Conservation (phyloP, 2,329 filamentous ascomycete genomes). For the Remersonia thermophila region DNA sequence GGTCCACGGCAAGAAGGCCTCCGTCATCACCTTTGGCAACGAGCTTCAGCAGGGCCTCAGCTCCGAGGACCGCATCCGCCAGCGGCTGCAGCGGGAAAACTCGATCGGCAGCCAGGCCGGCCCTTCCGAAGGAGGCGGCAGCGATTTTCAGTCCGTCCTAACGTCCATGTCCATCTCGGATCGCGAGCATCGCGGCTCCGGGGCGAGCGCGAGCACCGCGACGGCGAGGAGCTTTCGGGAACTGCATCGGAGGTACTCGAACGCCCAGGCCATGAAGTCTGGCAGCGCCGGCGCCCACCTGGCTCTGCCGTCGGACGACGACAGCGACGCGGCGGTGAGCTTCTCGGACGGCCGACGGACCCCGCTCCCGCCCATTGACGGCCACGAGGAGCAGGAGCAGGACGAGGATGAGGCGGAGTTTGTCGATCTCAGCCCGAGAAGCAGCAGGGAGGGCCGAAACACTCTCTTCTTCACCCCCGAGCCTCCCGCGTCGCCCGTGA, state of each 20-base stretch:
- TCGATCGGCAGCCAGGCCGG: slow-evolving; percentile 22
- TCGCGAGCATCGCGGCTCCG: slow-evolving; percentile 45
- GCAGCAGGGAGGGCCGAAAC: slow-evolving; percentile 21
- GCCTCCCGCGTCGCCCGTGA: slow-evolving; percentile 19
- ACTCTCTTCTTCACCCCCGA: slow-evolving; percentile 32
- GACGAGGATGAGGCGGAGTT: slow-evolving; percentile 13
- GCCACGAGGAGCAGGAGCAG: slow-evolving; percentile 20
- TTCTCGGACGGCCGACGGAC: slow-evolving; percentile 47
- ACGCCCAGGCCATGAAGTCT: slow-evolving; percentile 33
- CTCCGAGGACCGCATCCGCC: slow-evolving; percentile 57
- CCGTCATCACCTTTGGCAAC: slow-evolving; percentile 89
- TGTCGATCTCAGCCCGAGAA: slow-evolving; percentile 18
- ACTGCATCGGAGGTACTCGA: slow-evolving; percentile 47
- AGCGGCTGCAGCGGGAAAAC: slow-evolving; percentile 36
- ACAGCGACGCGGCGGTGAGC: slow-evolving; percentile 48
- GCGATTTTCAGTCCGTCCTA: slow-evolving; percentile 43
- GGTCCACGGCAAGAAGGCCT: slow-evolving; percentile 95
- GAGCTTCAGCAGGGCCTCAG: slow-evolving; percentile 74
- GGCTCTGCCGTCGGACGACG: slow-evolving; percentile 41
- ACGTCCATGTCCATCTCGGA: slow-evolving; percentile 29
- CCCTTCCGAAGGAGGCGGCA: slow-evolving; percentile 14
- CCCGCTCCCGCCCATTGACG: slow-evolving; percentile 40
- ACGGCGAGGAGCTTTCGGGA: slow-evolving; percentile 55
- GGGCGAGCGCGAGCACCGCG: slow-evolving; percentile 53
- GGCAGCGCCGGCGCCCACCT: slow-evolving; percentile 30